A percentile compares a stretch with the other conserved stretches of the same genome.
phyloP scores from a whole-genome alignment of 805 yeast species.

The Cyberlindnera suaveolens region DNA sequence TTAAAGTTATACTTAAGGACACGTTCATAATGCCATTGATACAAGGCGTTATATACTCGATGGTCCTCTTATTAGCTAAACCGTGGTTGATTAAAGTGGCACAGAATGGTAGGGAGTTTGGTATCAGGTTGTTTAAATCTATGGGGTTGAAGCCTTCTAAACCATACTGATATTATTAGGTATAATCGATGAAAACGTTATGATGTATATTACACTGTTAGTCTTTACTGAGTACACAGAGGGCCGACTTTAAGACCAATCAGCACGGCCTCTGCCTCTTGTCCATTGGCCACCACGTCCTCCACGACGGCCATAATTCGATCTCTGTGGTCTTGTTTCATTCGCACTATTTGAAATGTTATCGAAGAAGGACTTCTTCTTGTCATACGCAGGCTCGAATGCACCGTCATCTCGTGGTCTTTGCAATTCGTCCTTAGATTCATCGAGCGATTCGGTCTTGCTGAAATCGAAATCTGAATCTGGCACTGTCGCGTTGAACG shows the following conservation, averaged over 20 bases:
- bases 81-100: slow-evolving; percentile 29
- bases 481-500: slow-evolving; percentile 34
- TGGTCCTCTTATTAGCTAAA: slow-evolving; percentile 30
- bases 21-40: slow-evolving; percentile 47
- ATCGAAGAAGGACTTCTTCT: slow-evolving; percentile 84
- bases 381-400: slow-evolving; percentile 52
- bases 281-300: slow-evolving; percentile 10
- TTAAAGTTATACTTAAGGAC: slow-evolving; percentile 44
- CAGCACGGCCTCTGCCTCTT: not conserved
- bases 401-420: slow-evolving; percentile 10
- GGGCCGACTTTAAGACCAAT: not conserved
- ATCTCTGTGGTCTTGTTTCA: slow-evolving; percentile 29
- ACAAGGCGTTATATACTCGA: slow-evolving; percentile 45
- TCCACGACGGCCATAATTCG: slow-evolving; percentile 13
- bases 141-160: slow-evolving; percentile 6
- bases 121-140: slow-evolving; percentile 12
- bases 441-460: not conserved
- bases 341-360: slow-evolving; percentile 66
- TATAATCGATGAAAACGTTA: not conserved
- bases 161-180: not conserved
- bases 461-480: slow-evolving; percentile 64
- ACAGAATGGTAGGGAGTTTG: slow-evolving; percentile 22
- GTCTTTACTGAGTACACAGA: not conserved
- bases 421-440: not conserved
- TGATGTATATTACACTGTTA: not conserved